Conservation (phyloP, 768 basidiomycete genomes). For the Termitomyces heimii region DNA sequence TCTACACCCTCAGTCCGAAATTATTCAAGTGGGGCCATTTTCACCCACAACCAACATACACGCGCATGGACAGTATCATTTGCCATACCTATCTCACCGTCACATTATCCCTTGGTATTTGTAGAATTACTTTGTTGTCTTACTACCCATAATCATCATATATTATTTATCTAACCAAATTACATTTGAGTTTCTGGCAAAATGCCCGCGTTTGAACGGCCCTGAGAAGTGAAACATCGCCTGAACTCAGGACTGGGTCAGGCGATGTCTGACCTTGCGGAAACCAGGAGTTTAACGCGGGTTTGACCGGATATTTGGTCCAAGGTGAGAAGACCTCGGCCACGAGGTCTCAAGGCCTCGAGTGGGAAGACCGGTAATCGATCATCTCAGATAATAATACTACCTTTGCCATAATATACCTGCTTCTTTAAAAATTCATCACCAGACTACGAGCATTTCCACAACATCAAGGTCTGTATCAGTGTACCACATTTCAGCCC, state of each 20-base stretch:
- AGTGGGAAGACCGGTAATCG: neutral
- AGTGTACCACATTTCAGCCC: too few relatives aligned
- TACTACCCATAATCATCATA: constrained; percentile 9
- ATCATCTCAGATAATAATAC: neutral
- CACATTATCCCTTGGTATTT: constrained; percentile 7
- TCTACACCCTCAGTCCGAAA: constrained; percentile 1
- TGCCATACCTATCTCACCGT: neutral
- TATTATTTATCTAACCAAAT: neutral
- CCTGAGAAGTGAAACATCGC: constrained; percentile 3
- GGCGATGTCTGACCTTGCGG: neutral
- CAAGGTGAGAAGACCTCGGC: neutral
- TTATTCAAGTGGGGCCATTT: neutral
- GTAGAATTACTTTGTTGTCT: constrained; percentile 13
- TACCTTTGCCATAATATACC: neutral
- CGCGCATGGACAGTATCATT: constrained; percentile 5
- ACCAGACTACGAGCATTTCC: neutral
- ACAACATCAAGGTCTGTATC: neutral
- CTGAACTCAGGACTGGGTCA: neutral
- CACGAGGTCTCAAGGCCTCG: too few relatives aligned
- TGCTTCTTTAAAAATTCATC: neutral
- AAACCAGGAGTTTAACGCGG: neutral
- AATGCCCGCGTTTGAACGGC: neutral
- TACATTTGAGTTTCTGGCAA: neutral
- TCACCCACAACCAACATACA: constrained; percentile 1
- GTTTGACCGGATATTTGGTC: constrained; percentile 1